Conservation (phyloP, 2,329 filamentous ascomycete species). For the Xylariaceae sp. region DNA sequence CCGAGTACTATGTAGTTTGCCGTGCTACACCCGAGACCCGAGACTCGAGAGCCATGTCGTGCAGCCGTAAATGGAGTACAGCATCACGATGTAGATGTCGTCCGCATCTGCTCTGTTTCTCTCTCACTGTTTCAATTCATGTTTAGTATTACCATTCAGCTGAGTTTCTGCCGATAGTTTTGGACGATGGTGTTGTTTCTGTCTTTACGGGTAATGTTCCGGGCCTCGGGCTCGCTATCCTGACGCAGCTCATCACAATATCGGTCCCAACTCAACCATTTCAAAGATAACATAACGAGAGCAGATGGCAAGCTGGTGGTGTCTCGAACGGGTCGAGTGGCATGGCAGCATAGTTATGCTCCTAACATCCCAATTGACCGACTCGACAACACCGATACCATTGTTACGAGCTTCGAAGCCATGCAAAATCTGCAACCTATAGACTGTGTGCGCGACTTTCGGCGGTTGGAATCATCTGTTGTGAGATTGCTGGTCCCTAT, state of each 20-base stretch:
- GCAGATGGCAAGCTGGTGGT: not conserved
- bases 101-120: not conserved
- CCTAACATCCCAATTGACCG: not conserved
- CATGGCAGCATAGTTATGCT: not conserved
- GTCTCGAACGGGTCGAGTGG: not conserved
- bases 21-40: no score
- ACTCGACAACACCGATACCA: not conserved
- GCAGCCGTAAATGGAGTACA: no score
- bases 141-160: not conserved
- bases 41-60: no score
- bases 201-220: not conserved
- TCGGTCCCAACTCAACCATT: not conserved
- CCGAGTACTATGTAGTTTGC: no score
- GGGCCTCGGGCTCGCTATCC: not conserved
- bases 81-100: no score
- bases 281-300: not conserved
- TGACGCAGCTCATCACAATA: not conserved
- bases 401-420: not conserved
- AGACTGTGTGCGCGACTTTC: not conserved
- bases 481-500: not conserved
- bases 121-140: not conserved
- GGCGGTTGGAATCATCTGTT: not conserved
- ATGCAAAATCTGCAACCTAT: not conserved
- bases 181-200: not conserved
- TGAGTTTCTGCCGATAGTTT: not conserved